Conservation (phyloP, 768 basidiomycete species). For the Leccinellum albellum region DNA sequence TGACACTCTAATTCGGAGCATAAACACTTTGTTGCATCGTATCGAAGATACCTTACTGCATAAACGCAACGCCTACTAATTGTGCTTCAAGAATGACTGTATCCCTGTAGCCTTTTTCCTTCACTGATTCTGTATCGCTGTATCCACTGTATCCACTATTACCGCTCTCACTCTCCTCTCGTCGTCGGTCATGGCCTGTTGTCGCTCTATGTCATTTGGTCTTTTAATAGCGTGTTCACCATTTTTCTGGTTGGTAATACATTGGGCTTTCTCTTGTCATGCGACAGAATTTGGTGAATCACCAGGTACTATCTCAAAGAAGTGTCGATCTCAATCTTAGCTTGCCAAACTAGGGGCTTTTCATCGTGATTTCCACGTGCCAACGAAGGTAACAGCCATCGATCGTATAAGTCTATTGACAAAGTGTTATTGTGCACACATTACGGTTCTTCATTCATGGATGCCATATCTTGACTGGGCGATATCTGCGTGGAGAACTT, state of each 20-base stretch:
- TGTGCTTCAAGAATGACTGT: slow-evolving; percentile 11
- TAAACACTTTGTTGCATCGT: slow-evolving; percentile 9
- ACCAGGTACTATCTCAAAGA: neutral
- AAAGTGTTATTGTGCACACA: neutral
- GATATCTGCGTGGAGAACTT: neutral
- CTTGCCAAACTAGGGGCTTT: neutral
- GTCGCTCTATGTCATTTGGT: slow-evolving; percentile 5
- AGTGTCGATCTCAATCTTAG: slow-evolving; percentile 2
- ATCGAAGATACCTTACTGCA: slow-evolving; percentile 17
- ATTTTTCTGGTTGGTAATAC: slow-evolving; percentile 1
- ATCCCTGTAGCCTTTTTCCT: slow-evolving; percentile 10
- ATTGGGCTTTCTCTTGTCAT: neutral
- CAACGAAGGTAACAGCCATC: neutral
- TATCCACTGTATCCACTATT: neutral
- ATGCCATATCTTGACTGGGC: neutral
- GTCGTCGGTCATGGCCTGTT: neutral
- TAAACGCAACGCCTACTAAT: slow-evolving; percentile 16
- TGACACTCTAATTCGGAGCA: slow-evolving; percentile 6
- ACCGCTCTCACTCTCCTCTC: neutral
- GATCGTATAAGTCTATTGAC: neutral
- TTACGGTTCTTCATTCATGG: neutral
- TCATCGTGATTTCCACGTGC: slow-evolving; percentile 7
- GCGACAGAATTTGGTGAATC: neutral
- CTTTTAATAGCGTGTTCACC: neutral
- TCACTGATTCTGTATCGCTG: slow-evolving; percentile 7